Base-by-base conservation (phyloP, 306 rosid species). In the Herpetospermum pedunculosum region DNA sequence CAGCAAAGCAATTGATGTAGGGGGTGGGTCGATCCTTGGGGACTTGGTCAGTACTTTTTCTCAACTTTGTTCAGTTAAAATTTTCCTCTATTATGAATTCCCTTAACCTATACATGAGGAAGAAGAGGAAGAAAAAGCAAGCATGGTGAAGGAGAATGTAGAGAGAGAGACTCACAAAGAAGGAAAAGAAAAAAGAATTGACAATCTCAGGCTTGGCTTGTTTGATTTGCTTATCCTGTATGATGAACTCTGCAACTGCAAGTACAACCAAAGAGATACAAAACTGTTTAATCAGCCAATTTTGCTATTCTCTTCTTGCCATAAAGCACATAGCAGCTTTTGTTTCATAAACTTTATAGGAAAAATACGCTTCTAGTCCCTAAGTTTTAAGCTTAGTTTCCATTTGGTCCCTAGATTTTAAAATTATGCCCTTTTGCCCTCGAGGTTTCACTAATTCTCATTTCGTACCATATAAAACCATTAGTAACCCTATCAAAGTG, bases 101-200 rank as follows among this genome's bases (percentile, higher is more conserved):
- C 14, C 8, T 26, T 13, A 25, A 69, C 15, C 25, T 14, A 69
- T 40, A 25, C 55, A 44, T 69, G 55, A 69, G 38, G 74, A 30
- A 11, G 25, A 35, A 29, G 38, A 77, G 30, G 43, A 57, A 80
- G 35, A 5, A 44, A 1, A 80, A 50, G 40, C 46, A 43, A 23
- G 19, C 14, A 68, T 70, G 43, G 57, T 72, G 62, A 44, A 71
- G 60, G 58, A 72, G 75, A 69, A 44, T 49, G 75, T n/a, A 49
- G 46, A 49, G 46, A 37, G 37, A 46, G 43, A 74, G 49, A 54
- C 35, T 46, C 28, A 35, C 29, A 65, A 58, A n/a, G 12, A 44
- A 48, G 50, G 14, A 15, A 29, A 41, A 23, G 43, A 30, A 29
- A 71, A 26, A 35, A 29, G 32, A 40, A 67, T 18, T 28, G 41